These are phyloP conservation scores for Debaryomyces udenii DNA, from an alignment of 1,139 yeast species.

Conservation along the genomic window DNA sequence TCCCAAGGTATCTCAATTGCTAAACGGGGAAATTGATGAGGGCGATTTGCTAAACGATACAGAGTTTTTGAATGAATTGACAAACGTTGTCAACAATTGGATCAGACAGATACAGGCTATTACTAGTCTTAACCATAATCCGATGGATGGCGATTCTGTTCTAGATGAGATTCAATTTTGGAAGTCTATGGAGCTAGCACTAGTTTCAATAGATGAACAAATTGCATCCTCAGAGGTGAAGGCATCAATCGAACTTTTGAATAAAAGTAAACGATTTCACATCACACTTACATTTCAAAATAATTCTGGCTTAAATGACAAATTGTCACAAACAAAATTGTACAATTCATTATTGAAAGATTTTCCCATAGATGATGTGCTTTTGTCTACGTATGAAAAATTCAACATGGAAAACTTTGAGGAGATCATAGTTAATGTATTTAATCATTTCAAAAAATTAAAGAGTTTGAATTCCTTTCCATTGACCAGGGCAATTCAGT, in stretches of 20 bases:
- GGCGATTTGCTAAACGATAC: conserved; percentile 22
- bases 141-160: conserved; percentile 59
- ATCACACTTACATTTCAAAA: conserved; percentile 72
- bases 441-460: conserved; percentile 66
- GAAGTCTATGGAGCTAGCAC: conserved; percentile 70
- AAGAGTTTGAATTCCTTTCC: conserved; percentile 64
- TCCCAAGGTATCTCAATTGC: conserved; percentile 44
- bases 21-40: conserved; percentile 25
- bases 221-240: conserved; percentile 55
- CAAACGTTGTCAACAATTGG: conserved; percentile 74
- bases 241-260: conserved; percentile 63
- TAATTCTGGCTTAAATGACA: conserved; percentile 70
- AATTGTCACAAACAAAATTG: conserved; percentile 52
- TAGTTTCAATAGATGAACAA: conserved; percentile 61
- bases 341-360: conserved; percentile 70
- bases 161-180: conserved; percentile 79
- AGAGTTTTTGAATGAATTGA: conserved; percentile 63
- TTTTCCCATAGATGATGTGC: conserved; percentile 66
- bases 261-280: conserved; percentile 76
- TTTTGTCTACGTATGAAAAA: conserved; percentile 39
- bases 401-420: conserved; percentile 42
- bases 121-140: conserved; percentile 54
- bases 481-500: conserved; percentile 58
- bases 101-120: conserved; percentile 62
- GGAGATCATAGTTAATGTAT: conserved; percentile 49